A percentile compares a stretch with the other conserved stretches of the same genome.
phyloP scores from a whole-genome alignment of 495 filamentous ascomycete genomes.

The Beverwykella pulmonaria region DNA sequence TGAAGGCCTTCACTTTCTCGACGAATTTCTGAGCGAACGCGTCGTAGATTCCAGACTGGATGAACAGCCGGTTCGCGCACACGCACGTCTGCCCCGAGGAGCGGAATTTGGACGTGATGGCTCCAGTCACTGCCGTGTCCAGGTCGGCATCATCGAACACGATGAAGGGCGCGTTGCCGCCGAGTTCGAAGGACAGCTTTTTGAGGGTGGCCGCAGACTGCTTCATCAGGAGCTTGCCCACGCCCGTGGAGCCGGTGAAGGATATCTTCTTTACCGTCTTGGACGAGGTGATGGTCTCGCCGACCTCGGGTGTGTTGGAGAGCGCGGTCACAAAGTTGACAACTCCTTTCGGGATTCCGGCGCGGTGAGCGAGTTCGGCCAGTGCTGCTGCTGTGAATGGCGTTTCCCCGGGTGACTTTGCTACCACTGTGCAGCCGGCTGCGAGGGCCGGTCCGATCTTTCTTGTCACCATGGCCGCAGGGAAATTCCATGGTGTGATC shows the following conservation, averaged over 20 bases:
- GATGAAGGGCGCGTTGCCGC: conserved; percentile 75
- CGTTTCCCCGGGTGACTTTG: conserved; percentile 69
- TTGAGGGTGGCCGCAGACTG: conserved; percentile 66
- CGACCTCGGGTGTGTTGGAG: conserved; percentile 65
- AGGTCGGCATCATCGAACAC: conserved; percentile 75
- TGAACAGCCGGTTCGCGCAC: conserved; percentile 71
- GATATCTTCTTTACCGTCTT: conserved; percentile 69
- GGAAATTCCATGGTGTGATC: conserved; percentile 74
- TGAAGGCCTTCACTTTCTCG: conserved; percentile 49
- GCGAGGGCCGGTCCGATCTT: conserved; percentile 56
- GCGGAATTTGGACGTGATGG: conserved; percentile 67
- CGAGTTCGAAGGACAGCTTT: conserved; percentile 73
- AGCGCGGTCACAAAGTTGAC: conserved; percentile 64
- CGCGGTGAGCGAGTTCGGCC: conserved; percentile 59
- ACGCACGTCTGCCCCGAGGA: conserved; percentile 74
- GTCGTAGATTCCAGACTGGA: conserved; percentile 58
- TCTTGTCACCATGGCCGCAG: conserved; percentile 51
- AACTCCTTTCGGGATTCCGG: conserved; percentile 62
- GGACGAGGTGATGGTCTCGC: conserved; percentile 66
- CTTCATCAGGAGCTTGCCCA: conserved; percentile 64
- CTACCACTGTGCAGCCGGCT: conserved; percentile 63
- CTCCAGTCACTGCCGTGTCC: conserved; percentile 60
- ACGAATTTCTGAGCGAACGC: conserved; percentile 48
- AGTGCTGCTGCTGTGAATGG: conserved; percentile 60
- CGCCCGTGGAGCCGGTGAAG: conserved; percentile 70